Conservation (phyloP, 306 rosid genomes). For the Begonia fuchsioides region DNA sequence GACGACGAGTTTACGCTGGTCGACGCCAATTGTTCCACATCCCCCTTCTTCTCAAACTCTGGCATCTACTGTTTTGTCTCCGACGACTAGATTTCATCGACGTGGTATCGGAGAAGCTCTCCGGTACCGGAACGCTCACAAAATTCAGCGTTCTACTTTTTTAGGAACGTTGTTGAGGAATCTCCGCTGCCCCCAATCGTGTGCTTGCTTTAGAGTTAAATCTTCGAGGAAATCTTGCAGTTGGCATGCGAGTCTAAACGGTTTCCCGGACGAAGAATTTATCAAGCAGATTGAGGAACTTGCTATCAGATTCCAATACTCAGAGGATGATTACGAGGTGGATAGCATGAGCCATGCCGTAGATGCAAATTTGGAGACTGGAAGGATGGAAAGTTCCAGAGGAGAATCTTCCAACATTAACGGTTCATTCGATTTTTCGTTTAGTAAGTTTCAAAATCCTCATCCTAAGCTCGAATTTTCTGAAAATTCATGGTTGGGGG, state of each 20-base stretch:
- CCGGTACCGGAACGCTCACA: slow-evolving; percentile 17
- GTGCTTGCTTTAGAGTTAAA: slow-evolving; percentile 10
- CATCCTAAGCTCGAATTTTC: background rate
- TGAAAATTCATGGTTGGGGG: slow-evolving; percentile 43
- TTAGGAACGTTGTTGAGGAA: slow-evolving; percentile 19
- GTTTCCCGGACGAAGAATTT: slow-evolving; percentile 73
- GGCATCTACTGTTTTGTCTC: slow-evolving; percentile 7
- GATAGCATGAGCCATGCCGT: slow-evolving; percentile 2
- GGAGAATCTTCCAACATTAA: background rate
- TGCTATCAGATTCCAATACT: slow-evolving; percentile 42
- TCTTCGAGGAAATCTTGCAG: slow-evolving; percentile 33
- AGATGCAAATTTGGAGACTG: slow-evolving; percentile 1
- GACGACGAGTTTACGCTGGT: slow-evolving; percentile 11
- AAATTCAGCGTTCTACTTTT: slow-evolving; percentile 25
- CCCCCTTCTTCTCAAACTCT: slow-evolving; percentile 10
- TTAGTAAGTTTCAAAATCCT: background rate
- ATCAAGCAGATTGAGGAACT: slow-evolving; percentile 58
- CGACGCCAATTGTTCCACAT: slow-evolving; percentile 7
- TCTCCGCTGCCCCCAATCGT: slow-evolving; percentile 31
- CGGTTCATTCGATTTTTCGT: background rate
- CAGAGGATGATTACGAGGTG: slow-evolving; percentile 7
- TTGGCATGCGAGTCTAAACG: slow-evolving; percentile 28
- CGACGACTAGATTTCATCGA: background rate
- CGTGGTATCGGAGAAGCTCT: slow-evolving; percentile 15
- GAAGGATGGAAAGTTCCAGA: too few species aligned